phyloP scores from a whole-genome alignment of 139 green algal genomes.

The Asterochloris erici region DNA sequence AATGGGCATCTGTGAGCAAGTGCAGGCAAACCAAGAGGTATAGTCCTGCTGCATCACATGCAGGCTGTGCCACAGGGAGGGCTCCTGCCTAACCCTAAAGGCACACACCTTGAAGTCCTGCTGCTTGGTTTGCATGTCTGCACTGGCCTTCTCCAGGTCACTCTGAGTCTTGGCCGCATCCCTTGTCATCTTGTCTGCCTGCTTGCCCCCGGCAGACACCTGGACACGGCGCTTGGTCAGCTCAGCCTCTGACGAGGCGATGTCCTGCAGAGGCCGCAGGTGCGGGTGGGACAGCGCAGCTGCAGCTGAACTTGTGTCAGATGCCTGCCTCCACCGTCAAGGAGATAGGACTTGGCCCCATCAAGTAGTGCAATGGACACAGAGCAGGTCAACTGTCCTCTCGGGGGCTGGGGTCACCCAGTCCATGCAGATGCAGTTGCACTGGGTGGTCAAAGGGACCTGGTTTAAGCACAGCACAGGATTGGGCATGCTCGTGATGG shows the following conservation, averaged over 20 bases:
- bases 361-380: too few relatives aligned
- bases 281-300: background rate
- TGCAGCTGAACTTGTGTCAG: background rate
- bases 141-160: conserved; percentile 50
- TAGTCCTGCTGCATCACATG: too few relatives aligned
- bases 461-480: too few relatives aligned
- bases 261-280: conserved; percentile 29
- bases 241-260: conserved; percentile 42
- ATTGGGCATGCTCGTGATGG: too few relatives aligned
- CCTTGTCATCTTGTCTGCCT: conserved; percentile 68
- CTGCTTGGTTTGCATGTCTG: conserved; percentile 32
- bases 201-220: conserved; percentile 44
- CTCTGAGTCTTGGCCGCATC: conserved; percentile 50
- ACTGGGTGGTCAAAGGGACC: too few relatives aligned
- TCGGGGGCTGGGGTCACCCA: too few relatives aligned
- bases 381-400: too few relatives aligned
- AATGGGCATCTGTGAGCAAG: too few relatives aligned
- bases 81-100: background rate
- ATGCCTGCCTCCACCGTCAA: too few relatives aligned
- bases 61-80: background rate
- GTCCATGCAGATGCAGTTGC: too few relatives aligned
- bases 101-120: conserved; percentile 13
- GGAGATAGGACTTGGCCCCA: too few relatives aligned
- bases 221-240: conserved; percentile 57
- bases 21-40: too few relatives aligned